Percentiles rank a stretch among this genome's conserved stretches.
Evolutionary conservation across 1,284 basidiomycete species (phyloP).

Genomic region (Lignosus rhinocerotis): DNA sequence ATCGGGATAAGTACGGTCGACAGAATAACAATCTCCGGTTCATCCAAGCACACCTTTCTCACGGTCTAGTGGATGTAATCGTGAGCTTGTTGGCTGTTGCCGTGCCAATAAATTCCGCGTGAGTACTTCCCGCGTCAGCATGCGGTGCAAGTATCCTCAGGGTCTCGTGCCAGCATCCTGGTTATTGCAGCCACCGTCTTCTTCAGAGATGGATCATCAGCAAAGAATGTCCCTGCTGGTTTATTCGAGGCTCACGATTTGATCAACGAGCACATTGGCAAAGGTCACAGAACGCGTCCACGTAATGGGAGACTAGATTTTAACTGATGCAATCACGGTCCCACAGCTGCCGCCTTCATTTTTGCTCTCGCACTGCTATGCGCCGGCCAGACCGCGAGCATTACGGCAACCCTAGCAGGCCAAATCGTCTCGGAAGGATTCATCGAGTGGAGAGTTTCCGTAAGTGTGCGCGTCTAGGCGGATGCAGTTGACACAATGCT

Average conservation of each 20-base stretch:
- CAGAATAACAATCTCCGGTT: slow-evolving; percentile 70
- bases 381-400: slow-evolving; percentile 88
- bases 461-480: slow-evolving; percentile 37
- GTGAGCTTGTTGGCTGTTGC: slow-evolving; percentile 74
- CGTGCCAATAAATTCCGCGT: slow-evolving; percentile 77
- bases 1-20: slow-evolving; percentile 35
- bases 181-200: slow-evolving; percentile 33
- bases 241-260: slow-evolving; percentile 82
- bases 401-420: slow-evolving; percentile 91
- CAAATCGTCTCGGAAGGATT: slow-evolving; percentile 95
- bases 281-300: slow-evolving; percentile 45
- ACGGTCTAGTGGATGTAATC: slow-evolving; percentile 69
- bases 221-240: slow-evolving; percentile 56
- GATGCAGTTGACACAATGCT: neutral
- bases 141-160: neutral
- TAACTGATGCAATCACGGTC: slow-evolving; percentile 19
- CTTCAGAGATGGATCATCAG: slow-evolving; percentile 23
- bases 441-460: slow-evolving; percentile 85
- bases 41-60: slow-evolving; percentile 72
- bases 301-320: slow-evolving; percentile 11
- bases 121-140: slow-evolving; percentile 6
- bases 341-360: slow-evolving; percentile 69
- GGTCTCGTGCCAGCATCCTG: slow-evolving; percentile 25
- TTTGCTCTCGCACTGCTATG: slow-evolving; percentile 88
- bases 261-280: slow-evolving; percentile 66